phyloP scores from a whole-genome alignment of 768 basidiomycete species.

The Dendrothele bispora region DNA sequence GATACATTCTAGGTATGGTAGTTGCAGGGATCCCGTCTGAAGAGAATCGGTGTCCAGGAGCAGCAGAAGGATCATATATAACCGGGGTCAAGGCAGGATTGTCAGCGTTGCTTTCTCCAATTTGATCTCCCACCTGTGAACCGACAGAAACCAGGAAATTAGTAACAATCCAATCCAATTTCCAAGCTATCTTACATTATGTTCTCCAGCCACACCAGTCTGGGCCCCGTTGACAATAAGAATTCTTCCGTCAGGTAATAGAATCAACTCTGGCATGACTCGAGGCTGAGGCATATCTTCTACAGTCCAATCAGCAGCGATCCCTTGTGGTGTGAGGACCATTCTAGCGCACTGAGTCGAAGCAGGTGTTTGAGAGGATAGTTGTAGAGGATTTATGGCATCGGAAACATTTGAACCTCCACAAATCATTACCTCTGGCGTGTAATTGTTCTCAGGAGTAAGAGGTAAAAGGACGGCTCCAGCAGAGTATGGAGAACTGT shows the following conservation, averaged over 20 bases:
- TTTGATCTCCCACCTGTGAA: conserved; percentile 15
- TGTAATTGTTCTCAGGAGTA: too few relatives aligned
- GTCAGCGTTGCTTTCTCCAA: conserved; percentile 28
- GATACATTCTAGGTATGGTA: conserved; percentile 24
- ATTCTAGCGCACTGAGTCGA: conserved; percentile 22
- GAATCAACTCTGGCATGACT: conserved; percentile 1
- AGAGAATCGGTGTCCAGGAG: conserved; percentile 19
- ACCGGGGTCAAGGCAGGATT: conserved; percentile 19
- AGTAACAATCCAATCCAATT: too few relatives aligned
- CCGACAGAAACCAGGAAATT: too few relatives aligned
- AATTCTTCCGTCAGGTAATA: conserved; percentile 25
- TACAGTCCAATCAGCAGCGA: conserved; percentile 23
- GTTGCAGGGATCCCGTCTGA: conserved; percentile 16
- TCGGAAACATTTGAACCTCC: too few relatives aligned
- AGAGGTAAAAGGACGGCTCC: too few relatives aligned
- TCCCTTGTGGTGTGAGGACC: conserved; percentile 15
- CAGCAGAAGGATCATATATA: conserved; percentile 24
- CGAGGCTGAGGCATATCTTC: conserved; percentile 23
- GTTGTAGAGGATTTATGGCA: conserved; percentile 13
- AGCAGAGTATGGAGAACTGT: conserved; percentile 20
- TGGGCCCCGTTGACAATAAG: conserved; percentile 24
- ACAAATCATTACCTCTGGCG: too few relatives aligned
- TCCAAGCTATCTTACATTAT: neutral
- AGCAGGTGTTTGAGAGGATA: too few relatives aligned
- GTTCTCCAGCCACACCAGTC: conserved; percentile 19